Percentiles rank a stretch among this genome's conserved stretches.
These are phyloP conservation scores for Cladophialophora chaetospira DNA, from an alignment of 2,329 filamentous ascomycete species.

Conservation along the genomic window DNA sequence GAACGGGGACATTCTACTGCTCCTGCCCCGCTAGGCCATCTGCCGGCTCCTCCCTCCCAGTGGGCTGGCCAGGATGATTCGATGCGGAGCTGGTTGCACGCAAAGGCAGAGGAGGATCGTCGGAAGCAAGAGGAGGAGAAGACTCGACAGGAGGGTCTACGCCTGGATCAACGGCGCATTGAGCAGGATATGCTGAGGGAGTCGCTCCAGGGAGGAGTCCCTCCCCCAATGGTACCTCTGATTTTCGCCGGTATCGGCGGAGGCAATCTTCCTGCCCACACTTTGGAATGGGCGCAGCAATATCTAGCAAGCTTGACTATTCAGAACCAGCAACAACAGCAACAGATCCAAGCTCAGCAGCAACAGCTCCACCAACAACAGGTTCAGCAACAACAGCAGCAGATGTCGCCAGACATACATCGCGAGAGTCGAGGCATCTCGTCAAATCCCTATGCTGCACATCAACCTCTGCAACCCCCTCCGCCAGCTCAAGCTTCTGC, in stretches of 20 bases:
- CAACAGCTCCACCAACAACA: slow-evolving; percentile 28
- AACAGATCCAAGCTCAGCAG: slow-evolving; percentile 32
- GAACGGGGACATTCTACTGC: slow-evolving; percentile 30
- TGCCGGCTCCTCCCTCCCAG: slow-evolving; percentile 66
- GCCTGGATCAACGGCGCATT: slow-evolving; percentile 70
- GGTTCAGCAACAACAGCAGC: slow-evolving; percentile 30
- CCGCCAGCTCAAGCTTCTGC: slow-evolving; percentile 24
- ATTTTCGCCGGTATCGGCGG: slow-evolving; percentile 74
- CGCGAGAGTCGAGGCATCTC: slow-evolving; percentile 41
- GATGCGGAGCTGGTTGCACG: slow-evolving; percentile 70
- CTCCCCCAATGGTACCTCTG: slow-evolving; percentile 72
- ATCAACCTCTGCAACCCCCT: slow-evolving; percentile 28
- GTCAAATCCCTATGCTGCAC: slow-evolving; percentile 38
- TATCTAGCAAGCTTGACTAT: slow-evolving; percentile 53
- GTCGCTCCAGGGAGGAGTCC: slow-evolving; percentile 69
- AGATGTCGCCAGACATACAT: slow-evolving; percentile 33
- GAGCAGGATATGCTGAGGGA: slow-evolving; percentile 73
- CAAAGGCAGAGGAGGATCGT: slow-evolving; percentile 73
- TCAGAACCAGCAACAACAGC: slow-evolving; percentile 50
- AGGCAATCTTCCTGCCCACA: slow-evolving; percentile 61
- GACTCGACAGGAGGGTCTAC: slow-evolving; percentile 62
- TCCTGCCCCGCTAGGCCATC: slow-evolving; percentile 49
- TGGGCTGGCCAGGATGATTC: slow-evolving; percentile 70
- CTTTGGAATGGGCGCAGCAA: slow-evolving; percentile 70
- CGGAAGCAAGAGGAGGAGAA: slow-evolving; percentile 74